A percentile compares a stretch with the other conserved stretches of the same genome.
Evolutionary conservation across 306 rosid species (phyloP).

Genomic region (Ceratonia siliqua): DNA sequence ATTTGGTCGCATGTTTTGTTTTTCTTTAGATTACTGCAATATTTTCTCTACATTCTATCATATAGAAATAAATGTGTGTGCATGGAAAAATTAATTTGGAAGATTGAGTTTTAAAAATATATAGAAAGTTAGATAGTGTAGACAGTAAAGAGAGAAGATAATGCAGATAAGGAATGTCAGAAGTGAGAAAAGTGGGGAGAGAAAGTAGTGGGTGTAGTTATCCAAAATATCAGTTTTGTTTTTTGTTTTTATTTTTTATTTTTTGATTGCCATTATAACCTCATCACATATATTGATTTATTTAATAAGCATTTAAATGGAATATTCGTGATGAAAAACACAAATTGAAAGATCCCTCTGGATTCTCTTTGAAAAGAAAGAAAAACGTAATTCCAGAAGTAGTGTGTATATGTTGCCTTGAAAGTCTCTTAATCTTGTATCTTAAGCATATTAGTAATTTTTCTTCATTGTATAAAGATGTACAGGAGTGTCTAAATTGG

Average conservation of each 20-base stretch:
- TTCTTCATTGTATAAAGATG: background rate
- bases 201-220: constrained; percentile 15
- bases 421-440: background rate
- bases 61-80: background rate
- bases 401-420: background rate
- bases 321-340: background rate
- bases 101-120: constrained; percentile 19
- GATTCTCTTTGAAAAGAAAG: no score
- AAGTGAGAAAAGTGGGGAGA: constrained; percentile 16
- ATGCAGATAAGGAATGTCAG: constrained; percentile 10
- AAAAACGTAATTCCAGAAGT: background rate
- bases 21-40: background rate
- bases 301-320: constrained; percentile 19
- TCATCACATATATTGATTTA: constrained; percentile 5
- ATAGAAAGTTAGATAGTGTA: background rate
- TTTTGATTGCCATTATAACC: background rate
- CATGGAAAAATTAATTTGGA: background rate
- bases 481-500: background rate
- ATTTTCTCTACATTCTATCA: constrained; percentile 13
- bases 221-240: no score
- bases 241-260: no score
- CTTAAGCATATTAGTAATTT: background rate
- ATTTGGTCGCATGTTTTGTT: background rate
- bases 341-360: no score
- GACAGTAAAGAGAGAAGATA: constrained; percentile 25